Percentiles rank a stretch among this genome's conserved stretches.
These are phyloP conservation scores for Leucaena leucocephala DNA, from an alignment of 306 rosid species.

Conservation along the genomic window DNA sequence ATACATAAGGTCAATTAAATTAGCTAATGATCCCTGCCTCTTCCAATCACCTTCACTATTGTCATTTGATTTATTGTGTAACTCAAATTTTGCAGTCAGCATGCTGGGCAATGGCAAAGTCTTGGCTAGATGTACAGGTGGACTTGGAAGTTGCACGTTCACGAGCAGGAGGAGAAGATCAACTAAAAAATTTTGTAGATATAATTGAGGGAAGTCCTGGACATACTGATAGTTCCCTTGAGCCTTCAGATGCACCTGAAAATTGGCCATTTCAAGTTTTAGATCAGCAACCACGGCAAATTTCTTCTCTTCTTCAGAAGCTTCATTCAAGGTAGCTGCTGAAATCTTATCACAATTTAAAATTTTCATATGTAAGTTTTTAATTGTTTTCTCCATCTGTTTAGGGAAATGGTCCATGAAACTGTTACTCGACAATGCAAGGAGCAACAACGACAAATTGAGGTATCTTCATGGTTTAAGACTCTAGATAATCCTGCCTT, in stretches of 20 bases:
- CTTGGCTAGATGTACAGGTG: slow-evolving; percentile 91
- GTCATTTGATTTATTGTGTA: slow-evolving; percentile 32
- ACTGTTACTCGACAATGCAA: slow-evolving; percentile 83
- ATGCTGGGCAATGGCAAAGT: slow-evolving; percentile 97
- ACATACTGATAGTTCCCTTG: slow-evolving; percentile 51
- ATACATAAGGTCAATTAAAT: slow-evolving; percentile 5
- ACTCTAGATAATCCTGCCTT: not conserved
- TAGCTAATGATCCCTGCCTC: slow-evolving; percentile 22
- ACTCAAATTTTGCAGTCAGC: slow-evolving; percentile 74
- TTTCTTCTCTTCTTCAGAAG: slow-evolving; percentile 84
- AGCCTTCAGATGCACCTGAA: slow-evolving; percentile 64
- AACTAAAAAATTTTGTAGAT: slow-evolving; percentile 61
- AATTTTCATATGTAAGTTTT: slow-evolving; percentile 13
- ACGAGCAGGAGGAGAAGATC: slow-evolving; percentile 68
- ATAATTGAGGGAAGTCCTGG: slow-evolving; percentile 69
- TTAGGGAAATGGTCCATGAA: slow-evolving; percentile 85
- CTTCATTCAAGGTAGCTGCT: slow-evolving; percentile 83
- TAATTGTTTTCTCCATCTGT: slow-evolving; percentile 32
- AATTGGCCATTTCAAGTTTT: slow-evolving; percentile 91
- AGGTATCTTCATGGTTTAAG: slow-evolving; percentile 54
- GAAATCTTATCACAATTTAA: slow-evolving; percentile 27
- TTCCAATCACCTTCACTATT: slow-evolving; percentile 30
- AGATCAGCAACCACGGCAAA: slow-evolving; percentile 89
- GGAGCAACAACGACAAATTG: slow-evolving; percentile 95
- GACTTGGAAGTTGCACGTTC: slow-evolving; percentile 78